A percentile compares a stretch with the other conserved stretches of the same genome.
phyloP scores from a whole-genome alignment of 1,139 yeast species.

The Zygosaccharomyces sapae region DNA sequence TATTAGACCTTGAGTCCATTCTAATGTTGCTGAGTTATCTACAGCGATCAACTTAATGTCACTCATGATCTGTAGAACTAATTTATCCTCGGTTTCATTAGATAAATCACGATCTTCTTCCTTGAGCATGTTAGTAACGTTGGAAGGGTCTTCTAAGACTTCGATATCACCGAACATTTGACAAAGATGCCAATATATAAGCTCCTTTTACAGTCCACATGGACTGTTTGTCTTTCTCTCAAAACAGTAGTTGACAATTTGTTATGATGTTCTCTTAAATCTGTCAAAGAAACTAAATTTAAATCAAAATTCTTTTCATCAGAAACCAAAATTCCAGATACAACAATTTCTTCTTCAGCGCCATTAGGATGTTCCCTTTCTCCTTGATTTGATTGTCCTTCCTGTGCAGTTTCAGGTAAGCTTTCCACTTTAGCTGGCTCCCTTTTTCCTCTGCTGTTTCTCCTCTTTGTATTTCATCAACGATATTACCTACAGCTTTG shows the following conservation, averaged over 20 bases:
- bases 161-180: slow-evolving; percentile 93
- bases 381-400: slow-evolving; percentile 22
- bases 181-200: slow-evolving; percentile 82
- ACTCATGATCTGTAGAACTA: slow-evolving; percentile 47
- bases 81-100: slow-evolving; percentile 29
- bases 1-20: slow-evolving; percentile 88
- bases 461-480: slow-evolving; percentile 44
- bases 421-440: slow-evolving; percentile 16
- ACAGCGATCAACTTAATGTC: slow-evolving; percentile 49
- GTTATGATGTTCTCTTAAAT: slow-evolving; percentile 76
- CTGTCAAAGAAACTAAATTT: slow-evolving; percentile 75
- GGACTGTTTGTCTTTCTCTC: slow-evolving; percentile 75
- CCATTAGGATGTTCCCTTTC: slow-evolving; percentile 14
- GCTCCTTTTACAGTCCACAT: slow-evolving; percentile 77
- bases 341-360: slow-evolving; percentile 34
- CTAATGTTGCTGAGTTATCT: slow-evolving; percentile 56
- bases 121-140: slow-evolving; percentile 25
- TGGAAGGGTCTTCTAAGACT: slow-evolving; percentile 55
- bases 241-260: slow-evolving; percentile 82
- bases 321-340: slow-evolving; percentile 88
- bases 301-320: slow-evolving; percentile 74
- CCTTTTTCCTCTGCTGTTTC: slow-evolving; percentile 18
- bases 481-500: slow-evolving; percentile 75
- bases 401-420: slow-evolving; percentile 10
- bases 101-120: slow-evolving; percentile 36